Percentiles rank a stretch among this genome's conserved stretches.
These are phyloP conservation scores for Euphrasia confusa DNA, from an alignment of 257 asterid species.

Conservation along the genomic window DNA sequence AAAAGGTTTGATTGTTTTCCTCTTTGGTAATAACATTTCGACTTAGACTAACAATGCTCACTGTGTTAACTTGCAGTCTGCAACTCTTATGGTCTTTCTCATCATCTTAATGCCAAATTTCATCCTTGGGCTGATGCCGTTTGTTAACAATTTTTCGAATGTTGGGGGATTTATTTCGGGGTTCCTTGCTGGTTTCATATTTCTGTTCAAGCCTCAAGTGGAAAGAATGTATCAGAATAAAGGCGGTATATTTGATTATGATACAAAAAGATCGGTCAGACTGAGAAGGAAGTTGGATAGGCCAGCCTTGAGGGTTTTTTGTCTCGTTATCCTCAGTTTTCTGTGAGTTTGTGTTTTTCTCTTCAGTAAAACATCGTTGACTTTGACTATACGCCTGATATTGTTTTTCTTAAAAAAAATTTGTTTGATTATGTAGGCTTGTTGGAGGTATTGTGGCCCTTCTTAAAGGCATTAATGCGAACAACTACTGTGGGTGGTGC, in stretches of 20 bases:
- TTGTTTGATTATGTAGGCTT: slow-evolving; percentile 34
- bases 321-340: slow-evolving; percentile 46
- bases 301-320: slow-evolving; percentile 51
- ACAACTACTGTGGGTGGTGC: slow-evolving; percentile 74
- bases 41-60: slow-evolving; percentile 7
- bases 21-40: slow-evolving; percentile 11
- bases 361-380: background rate
- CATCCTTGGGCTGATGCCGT: slow-evolving; percentile 67
- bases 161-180: slow-evolving; percentile 80
- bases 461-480: slow-evolving; percentile 41
- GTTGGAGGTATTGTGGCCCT: slow-evolving; percentile 50
- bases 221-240: slow-evolving; percentile 42
- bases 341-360: slow-evolving; percentile 50
- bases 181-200: slow-evolving; percentile 58
- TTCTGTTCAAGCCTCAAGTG: slow-evolving; percentile 56
- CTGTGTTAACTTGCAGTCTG: slow-evolving; percentile 39
- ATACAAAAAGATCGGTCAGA: slow-evolving; percentile 41
- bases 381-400: background rate
- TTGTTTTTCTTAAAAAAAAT: background rate
- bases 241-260: slow-evolving; percentile 62
- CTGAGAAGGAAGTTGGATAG: slow-evolving; percentile 47
- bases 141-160: slow-evolving; percentile 70
- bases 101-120: slow-evolving; percentile 44
- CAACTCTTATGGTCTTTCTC: slow-evolving; percentile 40
- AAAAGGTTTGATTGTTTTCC: slow-evolving; percentile 41